Conservation (phyloP, 495 filamentous ascomycete species). For the Oleoguttula mirabilis region DNA sequence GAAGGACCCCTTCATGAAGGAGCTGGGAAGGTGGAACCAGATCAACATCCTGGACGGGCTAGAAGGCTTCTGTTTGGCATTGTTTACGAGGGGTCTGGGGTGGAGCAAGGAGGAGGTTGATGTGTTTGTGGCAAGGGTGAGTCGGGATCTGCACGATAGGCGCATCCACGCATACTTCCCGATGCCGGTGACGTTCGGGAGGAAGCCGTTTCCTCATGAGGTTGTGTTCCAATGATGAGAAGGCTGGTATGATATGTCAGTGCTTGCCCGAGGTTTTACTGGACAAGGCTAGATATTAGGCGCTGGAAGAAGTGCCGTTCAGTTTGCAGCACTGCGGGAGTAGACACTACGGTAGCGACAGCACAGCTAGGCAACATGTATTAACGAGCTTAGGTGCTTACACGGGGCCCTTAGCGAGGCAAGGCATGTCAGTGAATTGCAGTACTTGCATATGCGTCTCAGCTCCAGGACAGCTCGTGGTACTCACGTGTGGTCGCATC, state of each 20-base stretch:
- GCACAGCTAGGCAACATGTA: too few species aligned
- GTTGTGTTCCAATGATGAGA: slow-evolving; percentile 2
- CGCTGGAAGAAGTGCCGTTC: too few species aligned
- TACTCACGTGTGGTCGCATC: too few species aligned
- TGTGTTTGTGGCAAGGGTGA: slow-evolving; percentile 16
- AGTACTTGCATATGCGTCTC: too few species aligned
- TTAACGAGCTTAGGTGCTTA: too few species aligned
- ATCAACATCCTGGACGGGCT: slow-evolving; percentile 24
- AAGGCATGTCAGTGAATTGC: too few species aligned
- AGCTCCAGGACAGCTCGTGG: too few species aligned
- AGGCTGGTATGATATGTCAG: not conserved
- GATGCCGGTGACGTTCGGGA: slow-evolving; percentile 29
- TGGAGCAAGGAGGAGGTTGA: slow-evolving; percentile 22
- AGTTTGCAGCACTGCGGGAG: too few species aligned
- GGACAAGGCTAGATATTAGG: too few species aligned
- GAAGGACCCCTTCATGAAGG: slow-evolving; percentile 21
- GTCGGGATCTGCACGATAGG: slow-evolving; percentile 15
- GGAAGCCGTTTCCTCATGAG: slow-evolving; percentile 13
- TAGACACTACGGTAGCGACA: too few species aligned
- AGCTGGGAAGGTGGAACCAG: slow-evolving; percentile 26
- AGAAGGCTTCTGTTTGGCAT: slow-evolving; percentile 23
- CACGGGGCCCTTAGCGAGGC: too few species aligned
- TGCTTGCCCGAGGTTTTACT: too few species aligned
- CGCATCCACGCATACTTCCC: slow-evolving; percentile 29
- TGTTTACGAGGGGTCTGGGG: slow-evolving; percentile 22